These are phyloP conservation scores for Haematococcus lacustris DNA, from an alignment of 139 green algal genomes.

Conservation along the genomic window DNA sequence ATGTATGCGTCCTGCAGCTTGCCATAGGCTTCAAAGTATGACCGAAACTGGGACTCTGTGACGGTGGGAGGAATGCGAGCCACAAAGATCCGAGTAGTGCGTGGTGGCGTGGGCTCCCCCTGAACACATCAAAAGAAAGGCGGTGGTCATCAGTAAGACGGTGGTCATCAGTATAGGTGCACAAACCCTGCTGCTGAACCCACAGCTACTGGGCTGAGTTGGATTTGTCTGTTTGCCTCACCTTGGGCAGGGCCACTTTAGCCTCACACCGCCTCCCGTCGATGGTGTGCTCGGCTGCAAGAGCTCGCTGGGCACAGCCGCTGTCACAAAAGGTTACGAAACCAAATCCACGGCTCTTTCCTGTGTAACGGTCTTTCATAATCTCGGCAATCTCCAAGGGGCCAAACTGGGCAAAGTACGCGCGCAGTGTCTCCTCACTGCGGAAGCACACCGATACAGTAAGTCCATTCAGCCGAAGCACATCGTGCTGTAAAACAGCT, in stretches of 20 bases:
- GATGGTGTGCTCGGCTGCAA: conserved; percentile 51
- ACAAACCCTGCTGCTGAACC: no score
- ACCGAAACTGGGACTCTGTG: conserved; percentile 63
- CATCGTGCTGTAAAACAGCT: not conserved
- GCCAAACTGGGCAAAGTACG: conserved; percentile 71
- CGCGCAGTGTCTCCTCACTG: conserved; percentile 58
- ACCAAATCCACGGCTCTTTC: conserved; percentile 42
- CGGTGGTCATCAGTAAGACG: no score
- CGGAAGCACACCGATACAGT: not conserved
- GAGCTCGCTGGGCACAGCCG: conserved; percentile 31
- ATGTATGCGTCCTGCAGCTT: conserved; percentile 84
- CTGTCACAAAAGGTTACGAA: conserved; percentile 60
- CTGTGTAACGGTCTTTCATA: conserved; percentile 68
- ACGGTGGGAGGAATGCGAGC: conserved; percentile 74
- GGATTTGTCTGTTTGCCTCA: not conserved
- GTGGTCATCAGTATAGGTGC: no score
- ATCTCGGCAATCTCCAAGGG: conserved; percentile 61
- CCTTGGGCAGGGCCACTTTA: conserved; percentile 73
- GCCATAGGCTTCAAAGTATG: conserved; percentile 83
- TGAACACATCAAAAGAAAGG: conserved; percentile 11
- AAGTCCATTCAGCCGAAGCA: not conserved
- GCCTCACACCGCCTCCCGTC: conserved; percentile 68
- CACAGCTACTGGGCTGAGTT: no score
- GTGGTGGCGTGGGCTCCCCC: conserved; percentile 27
- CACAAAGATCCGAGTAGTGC: conserved; percentile 81